phyloP scores from a whole-genome alignment of 225 moss, liverwort and hornwort genomes.

The Pseudisothecium myosuroides region DNA sequence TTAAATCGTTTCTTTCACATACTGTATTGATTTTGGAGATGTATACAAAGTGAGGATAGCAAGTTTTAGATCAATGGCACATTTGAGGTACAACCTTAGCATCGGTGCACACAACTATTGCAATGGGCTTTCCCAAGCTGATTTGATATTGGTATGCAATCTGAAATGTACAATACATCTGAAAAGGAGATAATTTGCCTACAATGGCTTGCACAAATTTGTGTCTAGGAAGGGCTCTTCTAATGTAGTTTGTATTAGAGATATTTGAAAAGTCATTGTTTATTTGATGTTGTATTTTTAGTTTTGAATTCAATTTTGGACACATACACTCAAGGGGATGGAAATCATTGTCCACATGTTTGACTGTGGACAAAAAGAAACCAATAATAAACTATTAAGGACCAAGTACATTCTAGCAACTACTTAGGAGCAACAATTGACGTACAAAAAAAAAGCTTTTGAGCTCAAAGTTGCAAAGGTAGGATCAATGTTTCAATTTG shows the following conservation, averaged over 20 bases:
- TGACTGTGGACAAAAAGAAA: background rate
- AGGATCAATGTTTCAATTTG: background rate
- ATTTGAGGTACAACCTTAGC: background rate
- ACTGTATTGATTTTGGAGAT: no score
- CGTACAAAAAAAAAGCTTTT: background rate
- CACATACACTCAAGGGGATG: background rate
- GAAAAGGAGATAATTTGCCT: background rate
- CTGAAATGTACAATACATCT: background rate
- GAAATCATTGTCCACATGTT: background rate
- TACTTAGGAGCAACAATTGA: background rate
- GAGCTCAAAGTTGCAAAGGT: background rate
- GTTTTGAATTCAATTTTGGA: background rate
- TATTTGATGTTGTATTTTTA: background rate
- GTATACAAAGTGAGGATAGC: background rate
- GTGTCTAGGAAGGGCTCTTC: background rate
- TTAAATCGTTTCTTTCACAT: background rate
- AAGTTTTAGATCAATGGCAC: accelerated
- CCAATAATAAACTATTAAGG: background rate
- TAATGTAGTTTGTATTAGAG: background rate
- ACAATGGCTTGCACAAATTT: background rate
- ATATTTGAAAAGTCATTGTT: background rate
- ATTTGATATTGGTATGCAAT: background rate
- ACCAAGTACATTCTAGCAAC: background rate
- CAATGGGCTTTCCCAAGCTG: background rate
- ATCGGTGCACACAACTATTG: accelerated